Evolutionary conservation across 768 basidiomycete species (phyloP).

Genomic region (Mycena chlorophos): DNA sequence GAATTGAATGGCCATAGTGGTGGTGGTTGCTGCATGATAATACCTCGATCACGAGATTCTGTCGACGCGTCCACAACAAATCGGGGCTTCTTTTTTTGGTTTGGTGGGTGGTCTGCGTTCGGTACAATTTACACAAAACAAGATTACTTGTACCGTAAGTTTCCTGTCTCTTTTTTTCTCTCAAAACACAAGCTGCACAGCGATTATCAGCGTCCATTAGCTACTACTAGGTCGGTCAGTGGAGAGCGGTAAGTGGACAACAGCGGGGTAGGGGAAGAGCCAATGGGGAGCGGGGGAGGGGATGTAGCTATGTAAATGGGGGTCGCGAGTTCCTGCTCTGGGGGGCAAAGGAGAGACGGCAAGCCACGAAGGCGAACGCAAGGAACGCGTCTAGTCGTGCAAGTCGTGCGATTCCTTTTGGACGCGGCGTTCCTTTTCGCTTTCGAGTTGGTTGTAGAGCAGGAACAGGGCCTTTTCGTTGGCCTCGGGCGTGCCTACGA

Average conservation of each 20-base stretch:
- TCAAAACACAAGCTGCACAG: constrained; percentile 20
- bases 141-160: constrained; percentile 16
- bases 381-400: constrained; percentile 51
- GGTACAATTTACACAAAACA: constrained; percentile 17
- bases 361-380: constrained; percentile 8
- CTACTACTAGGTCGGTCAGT: constrained; percentile 22
- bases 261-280: constrained; percentile 3
- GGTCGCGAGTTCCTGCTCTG: constrained; percentile 4
- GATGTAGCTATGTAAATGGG: constrained; percentile 16
- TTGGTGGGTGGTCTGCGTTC: neutral
- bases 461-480: constrained; percentile 98
- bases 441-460: constrained; percentile 95
- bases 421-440: constrained; percentile 92
- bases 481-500: constrained; percentile 91
- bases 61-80: neutral
- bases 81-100: constrained; percentile 3
- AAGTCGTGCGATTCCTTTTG: constrained; percentile 75
- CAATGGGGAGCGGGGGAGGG: constrained; percentile 15
- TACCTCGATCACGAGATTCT: neutral
- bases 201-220: constrained; percentile 24
- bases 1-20: constrained; percentile 26
- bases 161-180: constrained; percentile 15
- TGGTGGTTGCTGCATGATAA: constrained; percentile 19
- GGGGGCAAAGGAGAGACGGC: constrained; percentile 12
- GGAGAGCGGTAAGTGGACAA: constrained; percentile 6